phyloP scores from a whole-genome alignment of 2,329 filamentous ascomycete species.

The Monosporascus sp. region DNA sequence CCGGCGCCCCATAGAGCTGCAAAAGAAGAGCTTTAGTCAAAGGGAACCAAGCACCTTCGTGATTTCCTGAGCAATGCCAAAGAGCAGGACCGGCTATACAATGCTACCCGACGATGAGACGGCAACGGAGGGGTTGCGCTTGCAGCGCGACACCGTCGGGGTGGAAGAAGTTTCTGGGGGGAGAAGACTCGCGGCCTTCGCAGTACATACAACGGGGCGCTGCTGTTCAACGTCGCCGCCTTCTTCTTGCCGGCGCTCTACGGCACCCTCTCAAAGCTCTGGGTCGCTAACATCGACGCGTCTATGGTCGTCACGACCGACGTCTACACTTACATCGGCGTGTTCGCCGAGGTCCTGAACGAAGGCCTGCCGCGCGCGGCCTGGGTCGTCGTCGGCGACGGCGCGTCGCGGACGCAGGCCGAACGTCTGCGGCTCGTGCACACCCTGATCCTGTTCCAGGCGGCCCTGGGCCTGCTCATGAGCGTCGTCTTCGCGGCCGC shows the following conservation, averaged over 20 bases:
- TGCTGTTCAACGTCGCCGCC: conserved; percentile 57
- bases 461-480: conserved; percentile 51
- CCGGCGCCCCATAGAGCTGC: too few relatives aligned
- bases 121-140: too few relatives aligned
- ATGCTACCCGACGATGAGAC: too few relatives aligned
- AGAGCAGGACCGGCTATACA: too few relatives aligned
- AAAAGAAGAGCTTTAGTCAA: too few relatives aligned
- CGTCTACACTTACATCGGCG: conserved; percentile 63
- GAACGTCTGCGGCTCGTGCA: conserved; percentile 55
- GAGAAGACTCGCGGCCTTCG: conserved; percentile 5
- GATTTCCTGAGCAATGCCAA: too few relatives aligned
- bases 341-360: conserved; percentile 64
- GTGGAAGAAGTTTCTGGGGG: too few relatives aligned
- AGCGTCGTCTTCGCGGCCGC: conserved; percentile 53
- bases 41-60: too few relatives aligned
- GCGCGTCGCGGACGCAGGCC: conserved; percentile 42
- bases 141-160: too few relatives aligned
- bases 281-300: conserved; percentile 62
- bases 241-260: conserved; percentile 65
- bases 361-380: conserved; percentile 65
- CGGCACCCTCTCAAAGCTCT: conserved; percentile 61
- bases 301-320: conserved; percentile 59
- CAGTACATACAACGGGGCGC: conserved; percentile 45
- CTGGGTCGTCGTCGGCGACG: conserved; percentile 65
- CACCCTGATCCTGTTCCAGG: conserved; percentile 59